Conservation (phyloP, 805 yeast species). For the Lachancea dasiensis region DNA sequence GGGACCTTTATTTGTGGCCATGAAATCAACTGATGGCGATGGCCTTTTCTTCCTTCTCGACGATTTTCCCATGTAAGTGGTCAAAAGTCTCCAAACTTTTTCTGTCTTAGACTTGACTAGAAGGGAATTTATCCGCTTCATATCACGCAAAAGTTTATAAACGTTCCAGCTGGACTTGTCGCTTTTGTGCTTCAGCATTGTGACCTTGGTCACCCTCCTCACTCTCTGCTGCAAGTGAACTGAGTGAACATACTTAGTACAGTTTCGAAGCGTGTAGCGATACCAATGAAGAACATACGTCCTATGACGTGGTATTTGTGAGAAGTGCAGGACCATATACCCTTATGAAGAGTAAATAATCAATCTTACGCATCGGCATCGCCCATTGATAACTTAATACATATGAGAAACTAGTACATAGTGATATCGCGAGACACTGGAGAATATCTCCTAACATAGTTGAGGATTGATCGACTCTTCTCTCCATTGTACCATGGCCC, state of each 20-base stretch:
- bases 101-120: conserved; percentile 7
- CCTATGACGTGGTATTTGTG: conserved; percentile 24
- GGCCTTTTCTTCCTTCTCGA: background rate
- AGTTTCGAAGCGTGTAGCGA: conserved; percentile 28
- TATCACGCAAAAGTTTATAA: conserved; percentile 11
- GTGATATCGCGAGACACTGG: background rate
- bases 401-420: background rate
- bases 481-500: background rate
- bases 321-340: conserved; percentile 30
- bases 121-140: conserved; percentile 14
- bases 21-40: conserved; percentile 1
- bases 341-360: background rate
- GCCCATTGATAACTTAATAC: background rate
- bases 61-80: conserved; percentile 9
- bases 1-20: background rate
- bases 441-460: background rate
- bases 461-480: background rate
- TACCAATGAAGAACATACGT: conserved; percentile 28
- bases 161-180: conserved; percentile 28
- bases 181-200: conserved; percentile 14
- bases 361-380: background rate
- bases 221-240: conserved; percentile 13
- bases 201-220: conserved; percentile 8
- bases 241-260: conserved; percentile 15
- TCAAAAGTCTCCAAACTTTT: conserved; percentile 12